Conservation (phyloP, 2,329 filamentous ascomycete species). For the Aureobasidium sp. region DNA sequence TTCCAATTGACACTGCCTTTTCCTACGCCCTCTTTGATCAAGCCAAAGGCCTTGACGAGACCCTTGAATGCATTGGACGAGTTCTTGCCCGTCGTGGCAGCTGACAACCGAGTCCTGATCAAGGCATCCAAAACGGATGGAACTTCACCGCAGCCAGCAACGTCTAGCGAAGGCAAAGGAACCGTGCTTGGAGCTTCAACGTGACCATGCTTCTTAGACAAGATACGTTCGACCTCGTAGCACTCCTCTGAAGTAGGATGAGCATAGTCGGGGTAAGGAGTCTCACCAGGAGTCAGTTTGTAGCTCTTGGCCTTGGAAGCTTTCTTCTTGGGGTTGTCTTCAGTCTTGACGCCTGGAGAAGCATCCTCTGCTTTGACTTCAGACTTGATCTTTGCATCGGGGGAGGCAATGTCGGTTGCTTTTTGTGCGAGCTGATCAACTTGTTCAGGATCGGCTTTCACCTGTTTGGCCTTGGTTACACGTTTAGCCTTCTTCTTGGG, state of each 20-base stretch:
- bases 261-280: constrained; percentile 62
- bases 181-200: constrained; percentile 59
- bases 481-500: constrained; percentile 17
- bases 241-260: constrained; percentile 64
- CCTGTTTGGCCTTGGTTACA: constrained; percentile 13
- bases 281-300: constrained; percentile 41
- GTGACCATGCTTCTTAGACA: constrained; percentile 60
- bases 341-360: not conserved
- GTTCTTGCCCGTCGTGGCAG: constrained; percentile 53
- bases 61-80: constrained; percentile 61
- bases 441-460: constrained; percentile 20
- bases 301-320: constrained; percentile 37
- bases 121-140: constrained; percentile 59
- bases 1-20: constrained; percentile 72
- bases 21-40: constrained; percentile 55
- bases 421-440: constrained; percentile 17
- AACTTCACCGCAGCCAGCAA: constrained; percentile 64
- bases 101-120: constrained; percentile 55
- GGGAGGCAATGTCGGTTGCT: constrained; percentile 15
- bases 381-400: constrained; percentile 17
- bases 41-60: constrained; percentile 58
- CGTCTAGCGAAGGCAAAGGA: constrained; percentile 60
- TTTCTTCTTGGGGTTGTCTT: constrained; percentile 30
- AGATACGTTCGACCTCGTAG: constrained; percentile 58
- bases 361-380: not conserved